Evolutionary conservation across 2,329 filamentous ascomycete species (phyloP), one percentile per base, ranked within the genome.

Genomic region (Monosporascus sp.): DNA sequence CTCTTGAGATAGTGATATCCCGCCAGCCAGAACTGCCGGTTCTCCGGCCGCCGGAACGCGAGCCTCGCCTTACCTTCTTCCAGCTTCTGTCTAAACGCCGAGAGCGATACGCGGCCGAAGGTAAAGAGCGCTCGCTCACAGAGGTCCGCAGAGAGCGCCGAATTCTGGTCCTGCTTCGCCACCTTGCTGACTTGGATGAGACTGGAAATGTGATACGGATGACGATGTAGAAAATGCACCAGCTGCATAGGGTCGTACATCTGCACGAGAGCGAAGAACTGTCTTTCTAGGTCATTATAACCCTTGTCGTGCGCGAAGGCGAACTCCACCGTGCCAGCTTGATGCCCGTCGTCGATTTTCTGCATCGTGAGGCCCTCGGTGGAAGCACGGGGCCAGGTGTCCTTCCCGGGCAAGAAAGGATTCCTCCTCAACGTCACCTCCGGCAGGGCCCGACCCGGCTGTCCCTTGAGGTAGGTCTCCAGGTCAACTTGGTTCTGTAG

Each of bases 101-200:
- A 93, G 55, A 94, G 85, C 0, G 90, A 85, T 3, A 91, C 89
- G 38, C 93, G 83, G n/a, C 93, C 94, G 66, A 97, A 93, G 0
- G 89, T 89, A 72, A 97, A 97, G 6, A 99, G 79, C 0, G 93
- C 92, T 46, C 94, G 83, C 72, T 97, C 93, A 51, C 95, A 83
- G 2, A 97, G 80, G 63, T 97, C 92, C 3, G 90, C 87, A 0
- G 93, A 86, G 4, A 94, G 82, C 1, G 92, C 84, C 67, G 91
- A 87, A 65, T 97, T 94, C 50, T 90, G 84, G 65, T 97, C 90
- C 60, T 96, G 89, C 67, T 94, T 93, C 14, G 91, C 91, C 48
- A 97, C 88, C 67, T 90, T 90, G 56, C 90, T 95, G 27, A 96
- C 91, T 67, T 97, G 92, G 22, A 97, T 84, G n/a, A 97, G 80